A percentile compares a stretch with the other conserved stretches of the same genome.
Conservation (phyloP, 768 basidiomycete species). For the Aureoboletus auriporus region DNA sequence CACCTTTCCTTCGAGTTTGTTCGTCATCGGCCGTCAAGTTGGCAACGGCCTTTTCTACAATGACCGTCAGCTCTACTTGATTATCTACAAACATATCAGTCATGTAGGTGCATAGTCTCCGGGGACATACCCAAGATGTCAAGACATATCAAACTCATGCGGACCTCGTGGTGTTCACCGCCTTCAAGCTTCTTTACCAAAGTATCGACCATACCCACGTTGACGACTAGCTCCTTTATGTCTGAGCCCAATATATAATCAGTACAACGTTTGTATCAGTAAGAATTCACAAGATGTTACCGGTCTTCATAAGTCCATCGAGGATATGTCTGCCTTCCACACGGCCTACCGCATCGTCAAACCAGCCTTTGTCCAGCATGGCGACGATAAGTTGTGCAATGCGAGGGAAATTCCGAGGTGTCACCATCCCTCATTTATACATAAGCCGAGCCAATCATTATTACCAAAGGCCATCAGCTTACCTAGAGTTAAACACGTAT, state of each 20-base stretch:
- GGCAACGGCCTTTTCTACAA: neutral
- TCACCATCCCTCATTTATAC: neutral
- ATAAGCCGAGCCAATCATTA: neutral
- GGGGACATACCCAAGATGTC: neutral
- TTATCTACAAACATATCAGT: neutral
- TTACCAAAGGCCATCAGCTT: neutral
- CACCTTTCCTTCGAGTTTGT: neutral
- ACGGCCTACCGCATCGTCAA: slow-evolving; percentile 9
- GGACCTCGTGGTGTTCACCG: neutral
- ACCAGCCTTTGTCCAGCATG: slow-evolving; percentile 13
- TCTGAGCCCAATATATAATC: neutral
- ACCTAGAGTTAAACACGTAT: neutral
- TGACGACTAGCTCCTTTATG: neutral
- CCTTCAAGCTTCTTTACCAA: slow-evolving; percentile 1
- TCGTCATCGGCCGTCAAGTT: neutral
- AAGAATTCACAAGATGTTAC: neutral
- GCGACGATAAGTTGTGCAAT: neutral
- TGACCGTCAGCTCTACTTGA: neutral
- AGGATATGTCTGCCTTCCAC: slow-evolving; percentile 7
- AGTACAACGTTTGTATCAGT: neutral
- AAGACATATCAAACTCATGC: slow-evolving; percentile 3
- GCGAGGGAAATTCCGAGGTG: neutral
- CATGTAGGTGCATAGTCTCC: neutral
- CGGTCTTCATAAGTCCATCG: neutral
- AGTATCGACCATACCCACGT: neutral